Evolutionary conservation across 176 grass and related monocot species (phyloP).

Genomic region (Alloteropsis semialata): DNA sequence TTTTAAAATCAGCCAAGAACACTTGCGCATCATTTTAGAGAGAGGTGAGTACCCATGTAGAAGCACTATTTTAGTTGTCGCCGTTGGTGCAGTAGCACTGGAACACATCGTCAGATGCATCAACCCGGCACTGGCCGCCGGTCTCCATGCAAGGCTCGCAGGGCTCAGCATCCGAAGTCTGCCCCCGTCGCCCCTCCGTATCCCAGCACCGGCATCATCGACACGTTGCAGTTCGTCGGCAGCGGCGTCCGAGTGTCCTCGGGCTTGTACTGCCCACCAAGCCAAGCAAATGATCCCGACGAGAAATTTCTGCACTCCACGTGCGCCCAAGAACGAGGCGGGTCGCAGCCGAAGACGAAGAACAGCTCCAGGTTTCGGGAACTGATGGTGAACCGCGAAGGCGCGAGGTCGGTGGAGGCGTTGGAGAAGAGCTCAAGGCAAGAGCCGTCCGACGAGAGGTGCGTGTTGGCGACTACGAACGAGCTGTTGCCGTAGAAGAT

Average conservation of each 20-base stretch:
- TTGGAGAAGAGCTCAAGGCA: too few species aligned
- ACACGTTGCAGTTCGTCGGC: conserved; percentile 14
- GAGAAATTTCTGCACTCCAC: background rate
- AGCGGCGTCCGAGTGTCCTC: accelerated
- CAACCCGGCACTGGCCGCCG: conserved; percentile 20
- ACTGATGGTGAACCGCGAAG: conserved; percentile 31
- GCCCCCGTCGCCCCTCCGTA: background rate
- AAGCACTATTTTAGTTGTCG: too few species aligned
- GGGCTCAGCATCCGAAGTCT: conserved; percentile 14
- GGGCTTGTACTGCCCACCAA: background rate
- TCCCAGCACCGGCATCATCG: conserved; percentile 31
- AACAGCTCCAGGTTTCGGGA: conserved; percentile 40
- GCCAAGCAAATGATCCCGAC: background rate
- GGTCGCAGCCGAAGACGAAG: conserved; percentile 40
- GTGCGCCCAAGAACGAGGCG: background rate
- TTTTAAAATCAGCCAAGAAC: too few species aligned
- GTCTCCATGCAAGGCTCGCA: background rate
- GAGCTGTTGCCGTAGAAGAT: conserved; percentile 38
- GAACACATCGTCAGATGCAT: background rate
- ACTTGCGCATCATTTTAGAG: too few species aligned
- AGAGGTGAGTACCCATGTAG: too few species aligned
- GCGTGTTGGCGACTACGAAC: background rate
- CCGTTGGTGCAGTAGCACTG: conserved; percentile 35
- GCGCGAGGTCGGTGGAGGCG: conserved; percentile 22
- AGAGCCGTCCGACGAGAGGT: too few species aligned